Conservation (phyloP, 2,329 filamentous ascomycete species). For the Orbilia ellipsospora region DNA sequence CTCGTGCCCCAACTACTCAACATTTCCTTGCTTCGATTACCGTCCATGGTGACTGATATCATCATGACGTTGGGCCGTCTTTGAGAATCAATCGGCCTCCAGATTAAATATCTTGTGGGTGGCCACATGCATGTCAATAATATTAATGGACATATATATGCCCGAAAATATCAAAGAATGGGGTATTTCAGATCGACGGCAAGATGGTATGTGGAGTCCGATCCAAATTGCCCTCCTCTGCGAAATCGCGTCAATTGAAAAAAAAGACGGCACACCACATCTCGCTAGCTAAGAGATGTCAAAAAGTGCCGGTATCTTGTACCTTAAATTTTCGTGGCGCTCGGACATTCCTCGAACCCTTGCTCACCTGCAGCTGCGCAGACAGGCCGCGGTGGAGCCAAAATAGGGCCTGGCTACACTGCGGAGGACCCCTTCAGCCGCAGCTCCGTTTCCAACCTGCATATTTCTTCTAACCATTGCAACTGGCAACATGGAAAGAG, state of each 20-base stretch:
- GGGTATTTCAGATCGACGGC: background rate
- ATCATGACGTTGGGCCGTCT: conserved; percentile 24
- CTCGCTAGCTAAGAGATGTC: conserved; percentile 2
- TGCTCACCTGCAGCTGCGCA: background rate
- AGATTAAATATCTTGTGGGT: background rate
- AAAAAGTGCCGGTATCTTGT: too few relatives aligned
- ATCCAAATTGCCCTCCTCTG: conserved; percentile 7
- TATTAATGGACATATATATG: background rate
- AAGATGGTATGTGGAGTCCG: background rate
- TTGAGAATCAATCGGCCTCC: background rate
- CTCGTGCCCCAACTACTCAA: conserved; percentile 8
- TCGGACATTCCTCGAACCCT: background rate
- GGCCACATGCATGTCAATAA: background rate
- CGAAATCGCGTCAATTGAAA: too few relatives aligned
- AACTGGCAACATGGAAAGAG: too few relatives aligned
- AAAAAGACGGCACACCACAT: background rate
- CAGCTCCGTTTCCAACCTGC: too few relatives aligned
- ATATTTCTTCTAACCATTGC: too few relatives aligned
- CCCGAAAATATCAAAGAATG: background rate
- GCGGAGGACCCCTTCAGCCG: conserved; percentile 1
- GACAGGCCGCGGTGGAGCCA: too few relatives aligned
- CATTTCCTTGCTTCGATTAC: conserved; percentile 14
- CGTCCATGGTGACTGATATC: conserved; percentile 21
- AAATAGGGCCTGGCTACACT: conserved; percentile 1
- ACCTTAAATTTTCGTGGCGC: background rate